Percentiles rank a stretch among this genome's conserved stretches.
Conservation (phyloP, 1,284 basidiomycete species). For the Ganoderma lingzhi region DNA sequence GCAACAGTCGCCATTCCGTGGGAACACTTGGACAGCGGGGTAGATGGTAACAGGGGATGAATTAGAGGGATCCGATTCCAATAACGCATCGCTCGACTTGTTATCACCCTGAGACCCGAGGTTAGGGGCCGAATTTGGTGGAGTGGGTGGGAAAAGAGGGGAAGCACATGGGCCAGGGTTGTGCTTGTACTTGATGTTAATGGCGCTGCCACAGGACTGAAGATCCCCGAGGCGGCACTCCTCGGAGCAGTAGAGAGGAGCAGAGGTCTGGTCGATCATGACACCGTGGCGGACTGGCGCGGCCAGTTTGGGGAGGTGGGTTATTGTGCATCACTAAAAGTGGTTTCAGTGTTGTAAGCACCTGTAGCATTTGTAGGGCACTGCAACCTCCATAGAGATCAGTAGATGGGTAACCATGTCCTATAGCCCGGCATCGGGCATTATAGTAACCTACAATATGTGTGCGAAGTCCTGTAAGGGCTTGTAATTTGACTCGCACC, state of each 20-base stretch:
- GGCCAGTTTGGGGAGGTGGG: conserved; percentile 27
- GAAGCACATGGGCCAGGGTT: conserved; percentile 46
- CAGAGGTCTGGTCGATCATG: conserved; percentile 77
- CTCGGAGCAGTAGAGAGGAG: conserved; percentile 82
- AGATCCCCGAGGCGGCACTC: conserved; percentile 70
- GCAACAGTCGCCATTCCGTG: conserved; percentile 41
- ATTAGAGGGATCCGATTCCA: conserved; percentile 45
- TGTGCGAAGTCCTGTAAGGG: too few relatives aligned
- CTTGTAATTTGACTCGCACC: too few relatives aligned
- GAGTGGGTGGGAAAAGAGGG: conserved; percentile 49
- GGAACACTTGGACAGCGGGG: conserved; percentile 37
- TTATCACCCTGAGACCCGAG: conserved; percentile 47
- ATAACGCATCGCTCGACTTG: conserved; percentile 49
- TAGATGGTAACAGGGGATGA: conserved; percentile 40
- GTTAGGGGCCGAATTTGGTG: conserved; percentile 48
- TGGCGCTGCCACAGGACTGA: conserved; percentile 48
- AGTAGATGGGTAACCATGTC: too few relatives aligned
- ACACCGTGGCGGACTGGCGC: conserved; percentile 55
- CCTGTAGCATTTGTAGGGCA: too few relatives aligned
- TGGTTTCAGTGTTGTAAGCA: too few relatives aligned
- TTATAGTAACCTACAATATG: too few relatives aligned
- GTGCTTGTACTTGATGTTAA: conserved; percentile 54
- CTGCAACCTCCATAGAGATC: too few relatives aligned
- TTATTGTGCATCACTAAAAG: too few relatives aligned
- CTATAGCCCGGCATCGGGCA: too few relatives aligned